These are phyloP conservation scores for Cyclotella cryptica DNA, from an alignment of 108 stramenopile genomes.

Conservation along the genomic window DNA sequence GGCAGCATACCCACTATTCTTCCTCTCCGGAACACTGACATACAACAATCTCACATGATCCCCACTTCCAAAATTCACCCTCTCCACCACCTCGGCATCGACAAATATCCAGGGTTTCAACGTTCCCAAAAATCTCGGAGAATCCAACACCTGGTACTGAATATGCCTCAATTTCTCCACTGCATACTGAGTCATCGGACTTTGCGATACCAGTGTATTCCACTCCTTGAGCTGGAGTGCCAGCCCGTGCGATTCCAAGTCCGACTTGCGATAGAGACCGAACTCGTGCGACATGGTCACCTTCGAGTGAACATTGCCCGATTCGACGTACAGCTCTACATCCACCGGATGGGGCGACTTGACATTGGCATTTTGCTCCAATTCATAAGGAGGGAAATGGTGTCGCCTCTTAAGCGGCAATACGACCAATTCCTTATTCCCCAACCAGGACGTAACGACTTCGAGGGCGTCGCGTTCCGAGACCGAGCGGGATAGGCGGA, in stretches of 20 bases:
- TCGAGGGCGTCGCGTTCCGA: constrained; percentile 52
- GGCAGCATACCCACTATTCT: constrained; percentile 50
- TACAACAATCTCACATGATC: constrained; percentile 57
- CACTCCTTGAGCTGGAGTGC: constrained; percentile 17
- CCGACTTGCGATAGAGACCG: constrained; percentile 68
- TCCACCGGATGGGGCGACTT: constrained; percentile 43
- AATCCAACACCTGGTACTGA: constrained; percentile 23
- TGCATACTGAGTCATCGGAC: neutral
- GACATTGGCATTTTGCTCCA: constrained; percentile 13
- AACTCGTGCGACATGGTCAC: constrained; percentile 57
- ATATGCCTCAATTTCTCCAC: constrained; percentile 25
- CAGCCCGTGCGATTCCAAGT: constrained; percentile 52
- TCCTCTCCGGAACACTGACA: constrained; percentile 58
- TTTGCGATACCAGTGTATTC: constrained; percentile 20
- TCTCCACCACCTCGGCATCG: constrained; percentile 64
- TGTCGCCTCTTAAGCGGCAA: constrained; percentile 48
- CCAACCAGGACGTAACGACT: constrained; percentile 21
- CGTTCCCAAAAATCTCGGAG: constrained; percentile 3
- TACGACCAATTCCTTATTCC: constrained; percentile 35
- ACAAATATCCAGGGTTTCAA: constrained; percentile 71
- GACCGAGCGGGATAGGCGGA: constrained; percentile 34
- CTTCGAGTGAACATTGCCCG: constrained; percentile 67
- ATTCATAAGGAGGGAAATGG: constrained; percentile 13
- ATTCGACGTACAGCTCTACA: constrained; percentile 67
- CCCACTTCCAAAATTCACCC: constrained; percentile 71